Base-by-base conservation (phyloP, 2,329 filamentous ascomycete species). In the Botrytis aclada region DNA sequence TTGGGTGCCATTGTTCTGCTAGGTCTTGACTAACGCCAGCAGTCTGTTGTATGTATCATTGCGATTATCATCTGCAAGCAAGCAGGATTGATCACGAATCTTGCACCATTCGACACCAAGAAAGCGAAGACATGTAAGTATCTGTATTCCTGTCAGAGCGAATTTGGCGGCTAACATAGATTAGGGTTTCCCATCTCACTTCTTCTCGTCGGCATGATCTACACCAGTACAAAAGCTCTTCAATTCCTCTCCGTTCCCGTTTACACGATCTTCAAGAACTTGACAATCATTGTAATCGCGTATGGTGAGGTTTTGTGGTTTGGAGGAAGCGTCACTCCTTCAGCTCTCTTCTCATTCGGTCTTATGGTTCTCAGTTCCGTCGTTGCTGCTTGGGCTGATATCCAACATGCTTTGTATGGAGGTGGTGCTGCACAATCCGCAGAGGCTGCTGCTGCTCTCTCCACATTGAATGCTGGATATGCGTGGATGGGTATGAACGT, bases 181-280 rank as follows among this genome's bases (percentile, higher is more conserved):
- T 66, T 79, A 97, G 94, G 95, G 96, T 97, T 98, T 81, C 96
- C 96, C 66, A 94, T 99, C 80, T 97, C 96, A 73, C 86, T 98
- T 72, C 92, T 98, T 75, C 90, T 99, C 76, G 96, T 98, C 81
- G 95, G 94, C 82, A 99, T 98, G 96, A 98, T 99, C 84, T 99
- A 98, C 85, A 98, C 96, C 72, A 91, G 94, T 80, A 96, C 93
- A 80, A 98, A 98, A 86, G 94, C 96, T 32, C 90, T 99, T 63
- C 94, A 98, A 84, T 98, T 91, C 84, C 92, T 99, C 75, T 98
- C 95, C 45, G 97, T 99, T 72, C 96, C 96, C 37, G 96, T 99
- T 39, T 99, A 99, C 85, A 99, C 96, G 72, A 99, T 99, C 82
- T 99, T 99, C 88, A 99, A 99, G 88, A 99, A 99, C 85, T 84